Base-by-base conservation (phyloP, 2,329 filamentous ascomycete species). In the Colletotrichum spaethianum region DNA sequence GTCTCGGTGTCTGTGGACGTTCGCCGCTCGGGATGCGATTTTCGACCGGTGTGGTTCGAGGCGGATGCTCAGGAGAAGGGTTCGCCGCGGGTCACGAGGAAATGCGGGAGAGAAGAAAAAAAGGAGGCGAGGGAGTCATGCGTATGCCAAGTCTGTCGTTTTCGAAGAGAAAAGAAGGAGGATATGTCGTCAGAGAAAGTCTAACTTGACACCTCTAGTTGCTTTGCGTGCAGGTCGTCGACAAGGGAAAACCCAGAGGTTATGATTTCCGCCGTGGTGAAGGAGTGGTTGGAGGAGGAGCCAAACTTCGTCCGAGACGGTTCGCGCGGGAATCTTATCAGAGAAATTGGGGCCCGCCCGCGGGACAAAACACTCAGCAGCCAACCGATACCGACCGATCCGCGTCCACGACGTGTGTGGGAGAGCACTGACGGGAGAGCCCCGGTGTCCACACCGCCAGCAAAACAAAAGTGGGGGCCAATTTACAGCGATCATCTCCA, bases 271-370 rank as follows among this genome's bases (percentile, higher is more conserved):
- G 20, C 31, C 20, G 31, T 36, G 31, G 33, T 18, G 2, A 60
- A 52, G 55, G 44, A 62, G 48, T 31, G 28, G 33, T 18, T 18
- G 28, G 40, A n/a, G 44, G 33, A 57, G 40, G 46, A 52, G 40
- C 44, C 48, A 52, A 23, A 44, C 48, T 63, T 63, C 36, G 9
- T 42, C 28, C 40, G 61, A 44, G 52, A 53, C 31, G 50, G 50
- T 33, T 57, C 31, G 67, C 52, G 60, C 38, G 42, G 33, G 52
- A 69, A 72, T 72, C 65, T 69, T 72, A 70, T 72, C 65, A 72
- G 65, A 53, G 60, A 72, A 70, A 64, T 70, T 52, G 42, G 61
- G 56, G 33, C 23, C 33, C 63, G 55, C 40, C 56, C 64, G 61
- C 57, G 65, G 59, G 59, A 53, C 36, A 57, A 53, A 63, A 44